These are phyloP conservation scores for Ramaria sp. DNA, from an alignment of 768 basidiomycete genomes.

Conservation along the genomic window DNA sequence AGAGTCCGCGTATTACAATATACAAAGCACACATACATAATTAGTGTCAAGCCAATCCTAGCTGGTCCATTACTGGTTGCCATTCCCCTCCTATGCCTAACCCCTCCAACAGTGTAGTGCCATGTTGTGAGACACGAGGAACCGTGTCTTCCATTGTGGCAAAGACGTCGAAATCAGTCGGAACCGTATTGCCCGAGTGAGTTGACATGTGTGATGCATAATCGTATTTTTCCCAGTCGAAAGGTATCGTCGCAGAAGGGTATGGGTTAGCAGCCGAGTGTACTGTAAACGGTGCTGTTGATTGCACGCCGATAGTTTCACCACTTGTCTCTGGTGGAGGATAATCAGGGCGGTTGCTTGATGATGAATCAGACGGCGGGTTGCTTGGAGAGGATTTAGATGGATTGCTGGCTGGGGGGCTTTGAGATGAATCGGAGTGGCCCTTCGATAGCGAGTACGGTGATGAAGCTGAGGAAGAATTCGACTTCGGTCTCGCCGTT, in stretches of 20 bases:
- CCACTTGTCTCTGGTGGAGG: not conserved
- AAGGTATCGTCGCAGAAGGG: not conserved
- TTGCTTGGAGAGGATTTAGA: no score
- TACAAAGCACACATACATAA: no score
- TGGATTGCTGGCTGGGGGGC: no score
- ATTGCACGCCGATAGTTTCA: no score
- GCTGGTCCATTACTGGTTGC: not conserved
- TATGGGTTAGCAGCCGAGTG: not conserved
- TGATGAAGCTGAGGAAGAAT: not conserved
- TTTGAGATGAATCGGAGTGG: no score
- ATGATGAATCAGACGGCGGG: no score
- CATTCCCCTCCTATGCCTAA: not conserved
- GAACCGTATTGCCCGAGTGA: not conserved
- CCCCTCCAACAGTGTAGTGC: not conserved
- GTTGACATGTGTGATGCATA: not conserved
- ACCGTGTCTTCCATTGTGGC: not conserved
- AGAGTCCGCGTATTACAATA: no score
- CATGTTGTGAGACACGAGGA: not conserved
- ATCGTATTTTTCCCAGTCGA: not conserved
- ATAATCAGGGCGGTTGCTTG: not conserved
- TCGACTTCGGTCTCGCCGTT: not conserved
- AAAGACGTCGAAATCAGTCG: not conserved
- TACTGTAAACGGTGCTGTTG: not conserved
- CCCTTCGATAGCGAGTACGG: not conserved
- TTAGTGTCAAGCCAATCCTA: not conserved